Percentiles rank a stretch among this genome's conserved stretches.
Conservation (phyloP, 2,329 filamentous ascomycete species). For the Colletotrichum tabaci region DNA sequence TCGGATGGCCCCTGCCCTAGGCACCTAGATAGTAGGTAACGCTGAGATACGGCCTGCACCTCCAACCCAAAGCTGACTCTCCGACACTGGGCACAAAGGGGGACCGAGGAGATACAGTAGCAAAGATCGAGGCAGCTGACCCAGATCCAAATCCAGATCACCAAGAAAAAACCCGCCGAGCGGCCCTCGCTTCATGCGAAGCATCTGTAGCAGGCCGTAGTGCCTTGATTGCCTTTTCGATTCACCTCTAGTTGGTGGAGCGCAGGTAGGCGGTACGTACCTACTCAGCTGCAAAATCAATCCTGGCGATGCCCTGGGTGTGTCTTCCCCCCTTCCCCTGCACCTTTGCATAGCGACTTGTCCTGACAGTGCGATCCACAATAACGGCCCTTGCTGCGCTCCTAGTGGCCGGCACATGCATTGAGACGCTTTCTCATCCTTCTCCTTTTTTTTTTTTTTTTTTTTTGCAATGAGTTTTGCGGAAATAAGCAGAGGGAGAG, state of each 20-base stretch:
- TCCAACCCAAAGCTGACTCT: neutral
- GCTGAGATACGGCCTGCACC: neutral
- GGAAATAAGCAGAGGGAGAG: constrained; percentile 33
- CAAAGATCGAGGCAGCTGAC: neutral
- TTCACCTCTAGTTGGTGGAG: neutral
- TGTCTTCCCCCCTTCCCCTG: neutral
- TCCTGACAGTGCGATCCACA: constrained; percentile 24
- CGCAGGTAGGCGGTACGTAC: constrained; percentile 1
- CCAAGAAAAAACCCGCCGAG: neutral
- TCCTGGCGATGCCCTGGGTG: constrained; percentile 1
- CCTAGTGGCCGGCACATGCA: constrained; percentile 39
- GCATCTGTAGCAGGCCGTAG: neutral
- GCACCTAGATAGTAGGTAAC: too few species aligned
- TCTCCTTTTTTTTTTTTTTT: neutral
- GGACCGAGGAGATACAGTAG: neutral
- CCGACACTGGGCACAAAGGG: neutral
- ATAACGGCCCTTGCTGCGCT: neutral
- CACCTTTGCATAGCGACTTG: constrained; percentile 12
- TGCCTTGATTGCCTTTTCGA: neutral
- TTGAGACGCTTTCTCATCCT: constrained; percentile 7
- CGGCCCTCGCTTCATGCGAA: neutral
- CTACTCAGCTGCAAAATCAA: neutral
- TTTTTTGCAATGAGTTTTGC: constrained; percentile 25
- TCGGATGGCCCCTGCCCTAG: constrained; percentile 23
- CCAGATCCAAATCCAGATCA: neutral